phyloP scores from a whole-genome alignment of 345 rosid species.

The Rhizophora mangle region DNA sequence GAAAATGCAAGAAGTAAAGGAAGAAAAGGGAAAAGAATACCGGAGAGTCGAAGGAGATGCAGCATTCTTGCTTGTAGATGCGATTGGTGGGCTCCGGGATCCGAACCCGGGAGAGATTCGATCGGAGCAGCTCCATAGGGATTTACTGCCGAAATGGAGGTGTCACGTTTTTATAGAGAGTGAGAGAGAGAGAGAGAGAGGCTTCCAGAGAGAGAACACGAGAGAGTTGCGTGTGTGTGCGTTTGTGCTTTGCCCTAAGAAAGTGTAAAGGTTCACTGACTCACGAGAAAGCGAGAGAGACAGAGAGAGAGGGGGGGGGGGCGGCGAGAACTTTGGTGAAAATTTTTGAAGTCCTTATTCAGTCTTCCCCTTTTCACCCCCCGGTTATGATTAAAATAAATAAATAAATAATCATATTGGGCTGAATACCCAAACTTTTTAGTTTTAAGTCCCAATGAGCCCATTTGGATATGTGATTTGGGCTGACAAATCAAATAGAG shows the following conservation, averaged over 20 bases:
- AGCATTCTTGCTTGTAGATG: conserved; percentile 95
- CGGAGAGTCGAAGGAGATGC: conserved; percentile 91
- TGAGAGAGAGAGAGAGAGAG: not conserved
- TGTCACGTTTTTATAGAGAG: not conserved
- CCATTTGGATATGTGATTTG: no score
- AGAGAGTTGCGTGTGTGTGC: not conserved
- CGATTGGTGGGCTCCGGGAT: conserved; percentile 98
- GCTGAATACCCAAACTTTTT: no score
- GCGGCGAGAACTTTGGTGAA: no score
- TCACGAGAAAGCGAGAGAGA: no score
- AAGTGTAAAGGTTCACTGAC: not conserved
- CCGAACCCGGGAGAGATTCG: conserved; percentile 92
- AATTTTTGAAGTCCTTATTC: no score
- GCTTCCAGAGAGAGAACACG: not conserved
- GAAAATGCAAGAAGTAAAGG: not conserved
- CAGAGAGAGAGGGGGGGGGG: no score
- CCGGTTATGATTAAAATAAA: no score
- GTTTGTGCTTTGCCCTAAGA: conserved; percentile 19
- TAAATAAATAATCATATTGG: no score
- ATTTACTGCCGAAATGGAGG: conserved; percentile 6
- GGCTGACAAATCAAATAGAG: no score
- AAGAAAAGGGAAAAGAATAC: conserved; percentile 29
- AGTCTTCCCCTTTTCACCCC: no score
- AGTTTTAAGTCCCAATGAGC: no score
- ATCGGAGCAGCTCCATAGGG: conserved; percentile 90